A percentile compares a stretch with the other conserved stretches of the same genome.
Evolutionary conservation across 805 yeast species (phyloP).

Genomic region (Wickerhamomyces bovis): DNA sequence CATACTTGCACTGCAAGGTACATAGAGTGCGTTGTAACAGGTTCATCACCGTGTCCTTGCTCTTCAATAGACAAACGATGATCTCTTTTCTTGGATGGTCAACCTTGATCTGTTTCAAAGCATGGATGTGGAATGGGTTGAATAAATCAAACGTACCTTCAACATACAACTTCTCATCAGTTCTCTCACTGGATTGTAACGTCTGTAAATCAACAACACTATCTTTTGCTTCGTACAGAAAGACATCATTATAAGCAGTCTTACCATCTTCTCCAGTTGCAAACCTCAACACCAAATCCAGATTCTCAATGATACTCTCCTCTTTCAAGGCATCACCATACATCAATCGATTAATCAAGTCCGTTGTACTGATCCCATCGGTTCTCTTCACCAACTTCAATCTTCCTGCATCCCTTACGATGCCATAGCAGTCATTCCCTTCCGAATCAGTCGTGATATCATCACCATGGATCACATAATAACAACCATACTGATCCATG

Average conservation of each 20-base stretch:
- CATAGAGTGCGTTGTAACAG: conserved; percentile 79
- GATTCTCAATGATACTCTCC: conserved; percentile 2
- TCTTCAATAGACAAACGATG: conserved; percentile 65
- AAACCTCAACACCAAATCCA: conserved; percentile 35
- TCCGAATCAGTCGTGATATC: conserved; percentile 95
- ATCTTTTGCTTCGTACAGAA: conserved; percentile 31
- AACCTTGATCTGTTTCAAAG: conserved; percentile 44
- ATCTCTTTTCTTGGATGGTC: conserved; percentile 36
- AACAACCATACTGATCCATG: conserved; percentile 69
- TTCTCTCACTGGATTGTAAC: conserved; percentile 15
- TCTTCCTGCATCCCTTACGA: conserved; percentile 76
- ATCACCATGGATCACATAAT: conserved; percentile 97
- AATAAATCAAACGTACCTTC: conserved; percentile 90
- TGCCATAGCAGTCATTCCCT: conserved; percentile 89
- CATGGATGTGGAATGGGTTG: conserved; percentile 88
- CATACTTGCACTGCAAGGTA: conserved; percentile 80
- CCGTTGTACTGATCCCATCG: conserved; percentile 91
- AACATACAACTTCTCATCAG: conserved; percentile 40
- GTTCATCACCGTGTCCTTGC: conserved; percentile 86
- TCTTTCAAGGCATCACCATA: conserved; percentile 9
- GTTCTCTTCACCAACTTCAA: conserved; percentile 91
- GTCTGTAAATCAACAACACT: conserved; percentile 22
- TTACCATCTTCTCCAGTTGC: conserved; percentile 61
- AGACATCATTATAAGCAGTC: conserved; percentile 44
- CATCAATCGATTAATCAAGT: conserved; percentile 85